A percentile compares a stretch with the other conserved stretches of the same genome.
phyloP scores from a whole-genome alignment of 352 stramenopile species.

The Plasmopara viticola region DNA sequence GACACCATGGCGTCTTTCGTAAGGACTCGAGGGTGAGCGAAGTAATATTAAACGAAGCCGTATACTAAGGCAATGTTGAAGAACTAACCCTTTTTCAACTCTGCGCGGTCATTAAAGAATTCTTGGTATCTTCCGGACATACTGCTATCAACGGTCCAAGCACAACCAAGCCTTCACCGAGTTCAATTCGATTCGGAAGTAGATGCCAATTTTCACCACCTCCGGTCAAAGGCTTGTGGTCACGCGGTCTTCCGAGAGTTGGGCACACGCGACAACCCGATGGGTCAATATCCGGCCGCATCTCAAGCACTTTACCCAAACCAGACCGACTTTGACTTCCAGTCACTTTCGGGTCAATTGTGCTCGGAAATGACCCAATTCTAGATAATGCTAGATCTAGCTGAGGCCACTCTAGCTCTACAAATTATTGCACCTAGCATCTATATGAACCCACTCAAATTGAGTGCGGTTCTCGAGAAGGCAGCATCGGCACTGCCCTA shows the following conservation, averaged over 20 bases:
- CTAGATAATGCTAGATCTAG: too few species aligned
- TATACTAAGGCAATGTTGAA: neutral
- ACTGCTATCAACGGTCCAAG: too few species aligned
- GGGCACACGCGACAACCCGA: neutral
- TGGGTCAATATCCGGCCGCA: too few species aligned
- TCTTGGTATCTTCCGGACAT: neutral
- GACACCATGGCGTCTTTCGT: neutral
- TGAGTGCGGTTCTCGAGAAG: neutral
- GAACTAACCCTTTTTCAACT: neutral
- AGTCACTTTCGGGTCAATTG: too few species aligned
- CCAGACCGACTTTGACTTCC: too few species aligned
- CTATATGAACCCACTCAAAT: neutral
- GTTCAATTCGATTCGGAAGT: too few species aligned
- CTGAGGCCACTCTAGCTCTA: too few species aligned
- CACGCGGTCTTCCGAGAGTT: neutral
- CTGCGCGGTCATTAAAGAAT: neutral
- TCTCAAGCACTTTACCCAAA: too few species aligned
- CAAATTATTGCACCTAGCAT: slow-evolving; percentile 2
- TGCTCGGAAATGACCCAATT: too few species aligned
- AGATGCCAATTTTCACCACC: neutral
- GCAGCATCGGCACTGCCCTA: neutral
- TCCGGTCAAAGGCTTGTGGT: neutral
- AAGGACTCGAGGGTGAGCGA: neutral
- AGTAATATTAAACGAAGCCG: neutral
- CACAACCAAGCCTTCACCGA: too few species aligned